Base-by-base conservation (phyloP, 2,329 filamentous ascomycete species). In the Trichoderma oligosporum region DNA sequence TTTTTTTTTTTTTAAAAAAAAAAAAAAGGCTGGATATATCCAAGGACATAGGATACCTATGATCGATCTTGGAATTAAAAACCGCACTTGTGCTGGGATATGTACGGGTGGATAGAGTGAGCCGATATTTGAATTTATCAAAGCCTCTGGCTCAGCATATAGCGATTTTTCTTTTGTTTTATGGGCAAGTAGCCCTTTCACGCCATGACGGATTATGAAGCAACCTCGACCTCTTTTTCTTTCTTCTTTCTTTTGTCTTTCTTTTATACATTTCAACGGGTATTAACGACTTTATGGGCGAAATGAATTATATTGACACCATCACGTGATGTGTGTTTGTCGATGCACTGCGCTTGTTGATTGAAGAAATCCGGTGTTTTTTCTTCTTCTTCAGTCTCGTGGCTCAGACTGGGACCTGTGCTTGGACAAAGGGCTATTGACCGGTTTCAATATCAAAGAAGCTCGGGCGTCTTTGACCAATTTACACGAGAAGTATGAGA, bases 1-100 rank as follows among this genome's bases (percentile, higher is more conserved):
- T 35, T 24, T 31, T 42, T 44, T 39, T 35, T 44, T 29, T 59
- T 65, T 61, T 57, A 61, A 58, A 64, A 61, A 59, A 63, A 66
- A 64, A 66, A 59, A 60, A 11, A 18, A 66, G 66, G 63, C 71
- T 72, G 70, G 66, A 72, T 71, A 71, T 55, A 56, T 61, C 53
- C 59, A 64, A 29, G 62, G 61, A 61, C 14, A 36, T 58, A 51
- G 46, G 54, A 51, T 58, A 57, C 55, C 52, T 61, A 52, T 59
- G 58, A 22, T 62, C 54, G 61, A 59, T 53, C 54, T 59, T 61
- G 51, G 47, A 61, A 61, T 56, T 54, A 46, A 46, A 46, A 46
- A 60, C 47, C 58, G 47, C 60, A 60, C 61, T 63, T 63, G 60
- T 60, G 60, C 62, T 63, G 61, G 59, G 65, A 66, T 58, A 63